phyloP scores from a whole-genome alignment of 2,329 filamentous ascomycete species.

The Xylaria hypoxylon region DNA sequence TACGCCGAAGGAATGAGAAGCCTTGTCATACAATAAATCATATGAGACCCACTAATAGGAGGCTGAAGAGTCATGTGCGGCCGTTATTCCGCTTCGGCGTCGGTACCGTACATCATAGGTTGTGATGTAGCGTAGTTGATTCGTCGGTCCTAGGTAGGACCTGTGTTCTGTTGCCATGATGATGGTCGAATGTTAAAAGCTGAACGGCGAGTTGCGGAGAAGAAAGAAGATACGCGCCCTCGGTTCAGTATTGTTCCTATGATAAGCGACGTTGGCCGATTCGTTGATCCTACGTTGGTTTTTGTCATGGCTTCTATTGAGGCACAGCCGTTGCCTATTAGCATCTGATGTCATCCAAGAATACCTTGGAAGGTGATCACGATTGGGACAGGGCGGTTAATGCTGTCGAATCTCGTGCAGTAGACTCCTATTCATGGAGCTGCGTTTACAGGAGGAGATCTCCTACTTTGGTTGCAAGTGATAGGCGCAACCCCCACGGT shows the following conservation, averaged over 20 bases:
- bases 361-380: not conserved
- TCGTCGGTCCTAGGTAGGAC: constrained; percentile 4
- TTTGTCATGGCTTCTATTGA: constrained; percentile 1
- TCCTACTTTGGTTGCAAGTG: not conserved
- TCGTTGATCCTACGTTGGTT: not conserved
- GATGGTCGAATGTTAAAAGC: not conserved
- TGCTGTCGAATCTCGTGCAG: not conserved
- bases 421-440: no score
- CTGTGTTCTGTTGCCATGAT: not conserved
- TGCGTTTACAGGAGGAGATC: not conserved
- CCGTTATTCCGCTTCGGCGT: not conserved
- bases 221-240: not conserved
- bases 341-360: constrained; percentile 11
- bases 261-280: constrained; percentile 25
- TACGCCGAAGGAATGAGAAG: constrained; percentile 13
- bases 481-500: constrained; percentile 1
- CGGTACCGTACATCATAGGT: not conserved
- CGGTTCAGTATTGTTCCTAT: constrained; percentile 1
- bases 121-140: constrained; percentile 1
- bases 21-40: constrained; percentile 14
- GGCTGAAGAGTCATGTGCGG: constrained; percentile 20
- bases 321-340: not conserved
- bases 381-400: not conserved
- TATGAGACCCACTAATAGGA: constrained; percentile 20
- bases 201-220: not conserved